Base-by-base conservation (phyloP, 2,329 filamentous ascomycete species). In the Pleomassaria siparia region DNA sequence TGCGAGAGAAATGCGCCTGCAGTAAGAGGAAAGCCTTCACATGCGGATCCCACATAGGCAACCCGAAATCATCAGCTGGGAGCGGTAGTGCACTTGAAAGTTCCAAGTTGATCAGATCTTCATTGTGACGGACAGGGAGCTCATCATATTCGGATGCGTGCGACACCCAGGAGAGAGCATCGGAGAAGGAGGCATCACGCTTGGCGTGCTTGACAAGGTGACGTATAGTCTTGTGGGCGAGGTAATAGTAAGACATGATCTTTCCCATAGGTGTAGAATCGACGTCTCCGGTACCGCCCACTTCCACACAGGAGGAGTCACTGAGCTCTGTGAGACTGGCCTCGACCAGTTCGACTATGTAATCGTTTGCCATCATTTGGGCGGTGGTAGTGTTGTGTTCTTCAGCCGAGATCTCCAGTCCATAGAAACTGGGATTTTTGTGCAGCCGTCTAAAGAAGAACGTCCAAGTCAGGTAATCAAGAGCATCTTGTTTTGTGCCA, bases 161-260 rank as follows among this genome's bases (percentile, higher is more conserved):
- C 53, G 87, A 92, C 85, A 99, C 94, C 92, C 91, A 97, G 4
- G 86, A 84, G 1, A 99, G 78, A 0, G 85, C 90, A 56, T 97
- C 88, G 10, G 86, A 80, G 66, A 99, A 95, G 1, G 80, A 83
- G 1, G 88, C 89, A 15, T 85, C 75, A 0, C 84, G 81, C 62
- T 88, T 92, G 20, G 88, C 89, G 56, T 92, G 81, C 39, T 83
- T 80, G 54, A 88, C 83, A 6, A 99, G 81, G 61, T 90, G 86
- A 1, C 94, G 88, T 61, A 99, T 91, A 0, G 94, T 99, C 72
- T 88, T 88, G 75, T 99, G 94, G 0, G 91, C 95, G 40, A 78
- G 85, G 67, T 99, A 99, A 79, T 99, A 99, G 78, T 97, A 99
- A 70, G 89, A 95, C 90, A 97, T 96, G 65, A 99, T 97, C 76